Base-by-base conservation (phyloP, 2,329 filamentous ascomycete species). In the Colletotrichum sp. region DNA sequence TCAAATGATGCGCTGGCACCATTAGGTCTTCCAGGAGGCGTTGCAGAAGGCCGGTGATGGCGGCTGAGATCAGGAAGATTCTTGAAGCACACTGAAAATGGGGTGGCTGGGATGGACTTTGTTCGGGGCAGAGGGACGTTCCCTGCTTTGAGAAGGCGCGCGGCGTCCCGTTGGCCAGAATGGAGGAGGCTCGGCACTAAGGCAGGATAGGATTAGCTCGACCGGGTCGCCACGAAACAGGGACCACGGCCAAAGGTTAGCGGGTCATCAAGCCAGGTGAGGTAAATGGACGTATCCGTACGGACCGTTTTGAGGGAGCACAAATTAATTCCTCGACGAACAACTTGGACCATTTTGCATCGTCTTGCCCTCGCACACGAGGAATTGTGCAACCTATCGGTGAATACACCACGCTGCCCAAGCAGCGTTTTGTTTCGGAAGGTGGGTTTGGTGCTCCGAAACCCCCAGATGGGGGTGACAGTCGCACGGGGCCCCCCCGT, bases 81-180 rank as follows among this genome's bases (percentile, higher is more conserved):
- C 29, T 13, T 63, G 8, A 29, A 59, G 55, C 18, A 58, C 24
- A 3, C 18, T n/a, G 70, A 76, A 79, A 79, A 69, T 66, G 24
- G 66, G 79, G 78, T 80, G 79, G 79, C 77, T 81, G 79, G 77
- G 71, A 71, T 71, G 21, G 24, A 34, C 36, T 65, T 27, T 64
- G 66, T 71, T 51, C 34, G 55, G 38, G 34, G 38, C 24, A 54
- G 34, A 65, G 21, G 59, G 31, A 66, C n/a, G 33, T 71, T 71
- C 71, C 71, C 62, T 73, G 71, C 68, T 71, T 73, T 62, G 54
- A 71, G 71, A 66, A 70, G 36, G 55, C 67, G 62, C 61, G 43
- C 62, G 31, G 55, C 71, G 62, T 73, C 43, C 71, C 55, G 68
- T 71, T 73, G 71, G 71, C 57, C 43, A 63, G 62, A 71, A n/a